Evolutionary conservation across 306 rosid species (phyloP), one percentile per base, ranked within the genome.

Genomic region (Medicago truncatula): DNA sequence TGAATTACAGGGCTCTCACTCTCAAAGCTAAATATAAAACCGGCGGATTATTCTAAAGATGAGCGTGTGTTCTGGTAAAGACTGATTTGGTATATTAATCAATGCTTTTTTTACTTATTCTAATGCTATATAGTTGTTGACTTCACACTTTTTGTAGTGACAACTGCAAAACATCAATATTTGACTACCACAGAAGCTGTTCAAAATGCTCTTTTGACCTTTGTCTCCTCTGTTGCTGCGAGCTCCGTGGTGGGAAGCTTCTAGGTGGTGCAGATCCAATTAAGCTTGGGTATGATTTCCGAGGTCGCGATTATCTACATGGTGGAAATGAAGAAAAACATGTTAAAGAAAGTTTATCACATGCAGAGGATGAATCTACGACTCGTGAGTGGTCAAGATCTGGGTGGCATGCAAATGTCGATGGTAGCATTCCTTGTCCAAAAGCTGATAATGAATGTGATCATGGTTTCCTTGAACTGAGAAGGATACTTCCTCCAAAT

Each of bases 1-100:
- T 82, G 73, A 47, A 76, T 40, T 73, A 20, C 72, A 82, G 89
- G 89, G 46, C 28, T 73, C 38, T 31, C 86, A 68, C 54, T 58
- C 66, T 79, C 84, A 21, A 77, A 79, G 69, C 57, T 85, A 4
- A 16, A 68, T 18, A 34, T 82, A 31, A 53, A 50, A 68, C 1
- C 25, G 54, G 46, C 76, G 25, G 66, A 69, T 62, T 67, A n/a
- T 63, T 0, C 12, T 7, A 9, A 14, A 5, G 36, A 85, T 2
- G 97, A 92, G 79, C 93, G 97, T 23, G 76, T 86, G 66, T 90
- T 79, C 75, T 95, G 98, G 98, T 94, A 77, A 47, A 77, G n/a
- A 47, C 58, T 31, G 76, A 9, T 74, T 49, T 73, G 17, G 28
- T 75, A 20, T 49, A 20, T 61, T 34, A 34, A 12, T 11, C 11